Base-by-base conservation (phyloP, 768 basidiomycete genomes). In the Rhodotorula taiwanensis region DNA sequence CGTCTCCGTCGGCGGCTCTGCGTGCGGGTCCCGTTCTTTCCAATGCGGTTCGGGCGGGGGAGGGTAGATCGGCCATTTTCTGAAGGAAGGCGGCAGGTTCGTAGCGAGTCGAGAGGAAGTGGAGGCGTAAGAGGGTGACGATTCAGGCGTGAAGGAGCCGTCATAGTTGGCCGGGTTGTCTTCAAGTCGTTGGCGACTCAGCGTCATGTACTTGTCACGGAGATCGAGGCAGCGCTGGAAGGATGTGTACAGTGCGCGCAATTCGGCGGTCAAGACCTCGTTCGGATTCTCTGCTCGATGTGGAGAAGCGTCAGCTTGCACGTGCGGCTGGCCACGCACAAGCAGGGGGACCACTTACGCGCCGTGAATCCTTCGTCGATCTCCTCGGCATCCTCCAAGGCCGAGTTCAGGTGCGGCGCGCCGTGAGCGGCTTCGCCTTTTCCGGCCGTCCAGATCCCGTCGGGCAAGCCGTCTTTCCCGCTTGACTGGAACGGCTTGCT, bases 141-240 rank as follows among this genome's bases (percentile, higher is more conserved):
- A 41, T 9, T 53, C 15, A 1, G 60, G 42, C 36, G 66, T 20
- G 73, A 93, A 92, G 18, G 78, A 70, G 0, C 84, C 87, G 69
- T 98, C 95, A 75, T 93, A 83, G 75, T 98, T 90, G 65, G 83
- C 81, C 0, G 95, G 95, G 75, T 98, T 88, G 76, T 98, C 95
- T 4, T 94, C 95, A 5, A 98, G 83, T 57, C 90, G 81, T 75
- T 99, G 95, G 7, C 85, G 81, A 2, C 93, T 97, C 62, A 83
- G 82, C 10, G 79, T 69, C 78, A 95, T 92, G 78, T 97, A 99
- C 77, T 97, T 98, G 78, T 98, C 94, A 31, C 95, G 87, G 25
- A 98, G 79, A 57, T 88, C 84, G 51, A 98, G 83, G 73, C 94
- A 98, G 72, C 57, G 64, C 80, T 83, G 62, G 73, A 98, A 83